phyloP scores from a whole-genome alignment of 495 filamentous ascomycete species.

The Annulohypoxylon maeteangense region DNA sequence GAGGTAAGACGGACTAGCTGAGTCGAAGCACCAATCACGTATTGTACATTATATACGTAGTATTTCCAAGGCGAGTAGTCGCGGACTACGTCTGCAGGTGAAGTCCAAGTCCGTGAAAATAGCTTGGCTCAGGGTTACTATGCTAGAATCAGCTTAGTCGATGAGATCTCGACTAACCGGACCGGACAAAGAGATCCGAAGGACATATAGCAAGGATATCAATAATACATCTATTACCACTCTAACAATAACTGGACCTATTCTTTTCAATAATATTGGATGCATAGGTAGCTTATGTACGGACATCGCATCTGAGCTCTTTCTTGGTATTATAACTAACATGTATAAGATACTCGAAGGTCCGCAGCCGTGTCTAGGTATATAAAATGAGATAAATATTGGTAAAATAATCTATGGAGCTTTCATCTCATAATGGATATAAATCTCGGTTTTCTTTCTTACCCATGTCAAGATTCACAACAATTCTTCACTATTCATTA shows the following conservation, averaged over 20 bases:
- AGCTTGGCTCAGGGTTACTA: background rate
- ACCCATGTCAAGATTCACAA: background rate
- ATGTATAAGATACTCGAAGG: no score
- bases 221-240: background rate
- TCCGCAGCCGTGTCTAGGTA: no score
- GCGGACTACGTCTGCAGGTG: background rate
- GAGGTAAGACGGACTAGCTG: background rate
- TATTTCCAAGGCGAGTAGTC: background rate
- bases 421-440: background rate
- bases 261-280: background rate
- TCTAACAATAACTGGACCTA: background rate
- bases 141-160: background rate
- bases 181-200: background rate
- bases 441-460: background rate
- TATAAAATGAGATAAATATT: no score
- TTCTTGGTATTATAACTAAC: no score
- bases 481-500: background rate
- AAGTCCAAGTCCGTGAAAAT: slow-evolving; percentile 3
- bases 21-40: slow-evolving; percentile 3
- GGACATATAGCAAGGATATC: background rate
- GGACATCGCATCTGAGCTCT: no score
- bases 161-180: background rate
- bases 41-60: background rate
- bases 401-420: no score
- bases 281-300: background rate